Base-by-base conservation (phyloP, 306 rosid genomes). In the Dryas octopetala region DNA sequence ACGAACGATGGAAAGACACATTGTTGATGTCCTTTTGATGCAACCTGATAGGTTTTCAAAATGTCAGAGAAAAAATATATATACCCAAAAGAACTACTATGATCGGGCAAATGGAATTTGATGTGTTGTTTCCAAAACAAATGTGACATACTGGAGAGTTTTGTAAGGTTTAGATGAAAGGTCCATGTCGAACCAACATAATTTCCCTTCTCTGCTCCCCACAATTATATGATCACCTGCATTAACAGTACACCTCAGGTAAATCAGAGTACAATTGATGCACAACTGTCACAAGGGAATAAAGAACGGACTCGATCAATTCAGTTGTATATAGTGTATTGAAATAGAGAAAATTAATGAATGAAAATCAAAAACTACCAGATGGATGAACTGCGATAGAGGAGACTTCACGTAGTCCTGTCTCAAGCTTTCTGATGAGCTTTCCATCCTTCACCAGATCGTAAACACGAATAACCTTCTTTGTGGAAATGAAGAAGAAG, bases 181-280 rank as follows among this genome's bases (percentile, higher is more conserved):
- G 74, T 95, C 98, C 97, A 89, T 86, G 82, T 95, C 98, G 76
- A 95, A 95, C 98, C 98, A 95, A 80, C 97, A 90, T 78, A 91
- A 62, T 79, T 95, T 95, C 76, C 98, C 98, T 76, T 95, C 98
- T 86, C 88, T 86, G 89, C 97, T 95, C 66, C 98, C 98, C 76
- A 95, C 97, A 75, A 95, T 90, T 73, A 95, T 46, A 88, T 95
- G 91, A 77, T 95, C 98, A 85, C 97, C 97, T 95, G 86, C 84
- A 86, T 12, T 64, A 26, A 81, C 71, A 74, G 78, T 46, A 43
- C 52, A 62, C 9, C 14, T 49, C 62, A 69, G 73, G 71, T 38
- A 49, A 38, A 23, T 71, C n/a, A 61, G 41, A 72, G 66, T 28
- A 79, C 55, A 76, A 74, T 23, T 45, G 64, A 66, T 13, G 23